Base-by-base conservation (phyloP, 768 basidiomycete species). In the Clathrus columnatus region DNA sequence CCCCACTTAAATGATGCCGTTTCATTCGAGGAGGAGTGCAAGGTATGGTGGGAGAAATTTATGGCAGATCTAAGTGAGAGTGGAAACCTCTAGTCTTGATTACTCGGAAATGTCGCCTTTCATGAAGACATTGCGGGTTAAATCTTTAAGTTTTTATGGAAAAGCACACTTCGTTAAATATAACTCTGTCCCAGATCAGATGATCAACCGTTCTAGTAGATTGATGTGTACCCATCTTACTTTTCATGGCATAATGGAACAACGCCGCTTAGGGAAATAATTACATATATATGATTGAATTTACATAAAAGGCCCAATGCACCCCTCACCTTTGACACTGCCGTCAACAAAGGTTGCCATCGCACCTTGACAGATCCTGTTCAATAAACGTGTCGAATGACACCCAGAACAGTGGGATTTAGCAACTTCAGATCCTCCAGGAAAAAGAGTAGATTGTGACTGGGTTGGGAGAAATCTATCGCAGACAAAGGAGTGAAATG, bases 381-480 rank as follows among this genome's bases (percentile, higher is more conserved):
- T 93, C 56, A 90, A 71, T 18, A 94, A 84, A 49, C 93, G 84
- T n/a, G 91, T n/a, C n/a, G 91, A 0, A 94, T 90, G 14, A 85
- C 80, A 4, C 87, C 84, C 72, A 94, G 84, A 65, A 85, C 81
- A 59, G 85, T 78, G 1, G 95, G 95, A 66, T 85, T 85, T 61
- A 95, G 74, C 60, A 86, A 68, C 66, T 89, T 85, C 24, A 85
- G 79, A 63, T 99, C 95, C 61, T 98, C 94, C 10, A 98, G 75
- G 23, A 99, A 77, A n/a, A 86, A 80, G n/a, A 89, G 70, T 24
- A 85, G 86, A 68, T 96, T 93, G n/a, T n/a, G n/a, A n/a, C n/a
- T n/a, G 48, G 93, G 93, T n/a, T 87, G 85, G 64, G 82, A 91
- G 69, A 84, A 95, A 20, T 89, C 91, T 61, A 98, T 83, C 51